Conservation (phyloP, 495 filamentous ascomycete genomes). For the Trichoderma gamsii region DNA sequence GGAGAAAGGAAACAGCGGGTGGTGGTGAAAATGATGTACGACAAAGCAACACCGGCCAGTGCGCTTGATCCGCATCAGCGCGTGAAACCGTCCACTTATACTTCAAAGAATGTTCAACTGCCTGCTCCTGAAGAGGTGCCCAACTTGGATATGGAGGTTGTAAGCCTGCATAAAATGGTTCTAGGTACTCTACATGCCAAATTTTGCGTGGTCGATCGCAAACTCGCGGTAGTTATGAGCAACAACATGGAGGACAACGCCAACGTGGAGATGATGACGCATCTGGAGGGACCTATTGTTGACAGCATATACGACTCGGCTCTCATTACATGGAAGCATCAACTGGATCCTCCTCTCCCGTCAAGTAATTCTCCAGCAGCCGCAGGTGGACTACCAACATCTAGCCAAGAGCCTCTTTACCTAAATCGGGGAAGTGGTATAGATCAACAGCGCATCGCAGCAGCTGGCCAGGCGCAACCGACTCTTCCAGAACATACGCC, state of each 20-base stretch:
- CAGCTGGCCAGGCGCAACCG: slow-evolving; percentile 22
- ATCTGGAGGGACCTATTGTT: slow-evolving; percentile 69
- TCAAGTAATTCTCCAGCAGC: slow-evolving; percentile 47
- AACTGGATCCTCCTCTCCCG: slow-evolving; percentile 56
- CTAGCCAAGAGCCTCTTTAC: slow-evolving; percentile 22
- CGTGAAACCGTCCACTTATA: slow-evolving; percentile 53
- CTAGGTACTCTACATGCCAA: slow-evolving; percentile 75
- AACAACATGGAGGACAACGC: slow-evolving; percentile 77
- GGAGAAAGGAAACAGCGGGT: slow-evolving; percentile 51
- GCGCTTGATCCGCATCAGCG: slow-evolving; percentile 55
- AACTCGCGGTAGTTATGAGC: slow-evolving; percentile 60
- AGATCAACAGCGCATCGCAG: slow-evolving; percentile 24
- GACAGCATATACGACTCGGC: slow-evolving; percentile 68
- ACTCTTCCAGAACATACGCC: slow-evolving; percentile 51
- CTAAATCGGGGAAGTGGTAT: slow-evolving; percentile 25
- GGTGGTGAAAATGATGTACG: slow-evolving; percentile 70
- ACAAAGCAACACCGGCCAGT: slow-evolving; percentile 61
- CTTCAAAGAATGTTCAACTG: slow-evolving; percentile 49
- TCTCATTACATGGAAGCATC: slow-evolving; percentile 63
- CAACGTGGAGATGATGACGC: slow-evolving; percentile 75
- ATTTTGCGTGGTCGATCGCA: slow-evolving; percentile 68
- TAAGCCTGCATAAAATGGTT: slow-evolving; percentile 67
- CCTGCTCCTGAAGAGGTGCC: slow-evolving; percentile 59
- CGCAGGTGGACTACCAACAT: slow-evolving; percentile 20
- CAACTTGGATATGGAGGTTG: slow-evolving; percentile 63